Conservation (phyloP, 73 alveolate genomes). For the Tetrahymena thermophila region DNA sequence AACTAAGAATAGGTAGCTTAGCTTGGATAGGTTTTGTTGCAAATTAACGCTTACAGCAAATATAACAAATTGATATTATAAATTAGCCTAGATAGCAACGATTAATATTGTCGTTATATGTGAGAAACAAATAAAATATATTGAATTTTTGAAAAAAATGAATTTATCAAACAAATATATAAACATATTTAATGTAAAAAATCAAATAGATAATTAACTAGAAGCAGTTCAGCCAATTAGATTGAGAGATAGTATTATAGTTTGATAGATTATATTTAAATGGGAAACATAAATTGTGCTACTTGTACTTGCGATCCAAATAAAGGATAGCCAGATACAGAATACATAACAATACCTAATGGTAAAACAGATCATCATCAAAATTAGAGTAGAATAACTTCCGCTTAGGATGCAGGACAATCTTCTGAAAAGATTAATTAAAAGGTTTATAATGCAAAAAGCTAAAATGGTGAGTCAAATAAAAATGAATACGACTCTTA, state of each 20-base stretch:
- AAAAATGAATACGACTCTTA: background rate
- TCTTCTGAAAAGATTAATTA: background rate
- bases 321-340: background rate
- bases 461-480: background rate
- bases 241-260: background rate
- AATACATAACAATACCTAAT: background rate
- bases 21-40: background rate
- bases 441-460: background rate
- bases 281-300: background rate
- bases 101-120: background rate
- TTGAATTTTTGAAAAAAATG: background rate
- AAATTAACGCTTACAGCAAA: background rate
- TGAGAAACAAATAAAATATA: background rate
- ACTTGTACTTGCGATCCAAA: background rate
- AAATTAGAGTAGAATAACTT: background rate
- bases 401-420: background rate
- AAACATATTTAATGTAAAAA: too few relatives aligned
- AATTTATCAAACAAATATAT: too few relatives aligned
- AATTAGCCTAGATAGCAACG: background rate
- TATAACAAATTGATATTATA: background rate
- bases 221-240: background rate
- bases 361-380: background rate
- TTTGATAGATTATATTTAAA: background rate
- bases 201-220: background rate
- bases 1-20: background rate